A percentile compares a stretch with the other conserved stretches of the same genome.
Conservation (phyloP, 352 stramenopile genomes). For the Poterioochromonas sp. region DNA sequence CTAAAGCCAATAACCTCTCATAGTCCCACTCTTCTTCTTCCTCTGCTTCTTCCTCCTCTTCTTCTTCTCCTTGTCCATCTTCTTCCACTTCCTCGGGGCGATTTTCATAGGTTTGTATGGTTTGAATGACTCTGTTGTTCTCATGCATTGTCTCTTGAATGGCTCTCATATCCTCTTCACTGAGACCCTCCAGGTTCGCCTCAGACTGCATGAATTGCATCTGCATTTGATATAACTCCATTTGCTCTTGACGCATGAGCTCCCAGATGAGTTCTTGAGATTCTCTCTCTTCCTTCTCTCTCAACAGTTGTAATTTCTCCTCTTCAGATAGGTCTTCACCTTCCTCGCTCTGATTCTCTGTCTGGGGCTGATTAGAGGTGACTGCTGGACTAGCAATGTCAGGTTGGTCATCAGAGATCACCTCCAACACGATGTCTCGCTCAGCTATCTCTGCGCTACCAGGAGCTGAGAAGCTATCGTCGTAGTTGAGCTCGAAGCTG, state of each 20-base stretch:
- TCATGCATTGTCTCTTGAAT: background rate
- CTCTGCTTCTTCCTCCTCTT: conserved; percentile 6
- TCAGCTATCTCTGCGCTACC: too few species aligned
- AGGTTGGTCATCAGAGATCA: too few species aligned
- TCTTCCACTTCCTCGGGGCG: background rate
- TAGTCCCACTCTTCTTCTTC: background rate
- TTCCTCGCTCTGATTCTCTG: too few species aligned
- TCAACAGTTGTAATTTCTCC: too few species aligned
- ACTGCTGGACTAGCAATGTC: too few species aligned
- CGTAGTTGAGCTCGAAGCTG: too few species aligned
- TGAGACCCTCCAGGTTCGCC: background rate
- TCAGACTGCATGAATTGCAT: background rate
- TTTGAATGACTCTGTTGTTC: background rate
- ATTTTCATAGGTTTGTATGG: background rate
- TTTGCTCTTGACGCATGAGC: background rate
- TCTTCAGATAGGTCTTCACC: too few species aligned
- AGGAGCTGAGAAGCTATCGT: too few species aligned
- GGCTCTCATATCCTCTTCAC: background rate
- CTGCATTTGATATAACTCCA: background rate
- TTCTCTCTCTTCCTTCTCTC: background rate
- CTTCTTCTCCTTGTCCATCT: background rate
- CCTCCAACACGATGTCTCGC: too few species aligned
- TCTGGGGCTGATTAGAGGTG: too few species aligned
- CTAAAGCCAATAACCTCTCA: background rate
- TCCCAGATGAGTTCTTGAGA: background rate